Evolutionary conservation across 345 rosid species (phyloP).

Genomic region (Eucalyptus caleyi): DNA sequence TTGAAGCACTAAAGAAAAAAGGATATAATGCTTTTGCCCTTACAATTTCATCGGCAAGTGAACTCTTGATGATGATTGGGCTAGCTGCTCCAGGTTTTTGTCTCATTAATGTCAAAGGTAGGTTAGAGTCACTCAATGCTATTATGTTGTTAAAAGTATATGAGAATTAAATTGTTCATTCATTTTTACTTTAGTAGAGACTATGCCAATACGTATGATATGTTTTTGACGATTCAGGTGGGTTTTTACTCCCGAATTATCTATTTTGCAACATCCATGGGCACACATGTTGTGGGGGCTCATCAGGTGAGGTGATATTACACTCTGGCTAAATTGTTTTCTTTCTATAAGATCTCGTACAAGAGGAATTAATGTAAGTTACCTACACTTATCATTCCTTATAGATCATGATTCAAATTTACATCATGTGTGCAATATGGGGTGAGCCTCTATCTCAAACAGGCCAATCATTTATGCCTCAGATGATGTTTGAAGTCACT

Average conservation of each 20-base stretch:
- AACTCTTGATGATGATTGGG: conserved; percentile 9
- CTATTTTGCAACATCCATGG: conserved; percentile 33
- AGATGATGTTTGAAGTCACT: conserved; percentile 55
- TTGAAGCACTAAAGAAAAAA: conserved; percentile 15
- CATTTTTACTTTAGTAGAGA: neutral
- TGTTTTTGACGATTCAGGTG: conserved; percentile 4
- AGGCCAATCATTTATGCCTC: conserved; percentile 92
- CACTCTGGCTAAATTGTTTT: neutral
- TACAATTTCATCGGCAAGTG: conserved; percentile 7
- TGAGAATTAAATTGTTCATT: neutral
- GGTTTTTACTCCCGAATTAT: conserved; percentile 21
- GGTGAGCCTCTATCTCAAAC: conserved; percentile 94
- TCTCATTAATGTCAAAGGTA: conserved; percentile 27
- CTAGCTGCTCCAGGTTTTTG: conserved; percentile 26
- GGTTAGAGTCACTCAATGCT: neutral
- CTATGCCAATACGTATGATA: neutral
- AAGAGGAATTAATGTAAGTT: neutral
- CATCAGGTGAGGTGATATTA: conserved; percentile 21
- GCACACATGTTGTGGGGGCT: conserved; percentile 26
- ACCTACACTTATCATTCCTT: neutral
- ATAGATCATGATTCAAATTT: conserved; percentile 49
- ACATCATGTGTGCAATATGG: conserved; percentile 51
- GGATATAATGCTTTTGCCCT: conserved; percentile 21
- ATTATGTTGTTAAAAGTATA: neutral
- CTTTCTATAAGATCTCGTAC: neutral